Conservation (phyloP, 2,329 filamentous ascomycete species). For the Orbilia blumenaviensis region DNA sequence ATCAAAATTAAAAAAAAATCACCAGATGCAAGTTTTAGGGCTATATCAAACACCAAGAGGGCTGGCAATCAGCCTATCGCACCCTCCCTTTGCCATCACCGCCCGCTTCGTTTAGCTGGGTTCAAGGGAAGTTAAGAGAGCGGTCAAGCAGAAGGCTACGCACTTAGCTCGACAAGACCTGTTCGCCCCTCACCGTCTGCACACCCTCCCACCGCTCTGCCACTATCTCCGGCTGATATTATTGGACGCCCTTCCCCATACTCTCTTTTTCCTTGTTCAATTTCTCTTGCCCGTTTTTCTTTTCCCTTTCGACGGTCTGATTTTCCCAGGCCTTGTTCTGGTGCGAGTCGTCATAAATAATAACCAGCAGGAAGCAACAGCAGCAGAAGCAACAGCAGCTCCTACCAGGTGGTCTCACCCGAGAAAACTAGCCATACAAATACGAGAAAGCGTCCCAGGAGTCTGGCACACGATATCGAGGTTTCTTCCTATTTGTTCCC, state of each 20-base stretch:
- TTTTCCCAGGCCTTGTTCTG: neutral
- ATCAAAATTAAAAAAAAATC: too few relatives aligned
- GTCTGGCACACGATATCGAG: constrained; percentile 23
- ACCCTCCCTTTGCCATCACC: constrained; percentile 35
- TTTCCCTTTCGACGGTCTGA: constrained; percentile 13
- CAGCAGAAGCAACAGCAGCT: neutral
- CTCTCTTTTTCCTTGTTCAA: neutral
- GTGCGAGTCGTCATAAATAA: constrained; percentile 19
- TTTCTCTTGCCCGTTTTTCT: neutral
- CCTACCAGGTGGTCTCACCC: constrained; percentile 22
- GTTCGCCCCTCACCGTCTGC: constrained; percentile 11
- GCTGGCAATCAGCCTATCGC: constrained; percentile 37
- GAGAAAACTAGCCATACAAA: constrained; percentile 38
- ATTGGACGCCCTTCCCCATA: constrained; percentile 50
- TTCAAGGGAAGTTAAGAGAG: neutral
- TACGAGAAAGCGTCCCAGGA: constrained; percentile 30
- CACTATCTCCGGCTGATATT: constrained; percentile 49
- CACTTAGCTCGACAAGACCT: neutral
- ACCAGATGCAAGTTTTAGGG: neutral
- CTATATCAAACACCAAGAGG: constrained; percentile 25
- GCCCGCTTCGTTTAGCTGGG: constrained; percentile 25
- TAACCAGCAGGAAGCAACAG: neutral
- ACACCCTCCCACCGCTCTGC: constrained; percentile 4
- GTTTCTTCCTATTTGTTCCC: constrained; percentile 19
- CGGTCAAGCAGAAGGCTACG: neutral